Evolutionary conservation across 1,284 basidiomycete species (phyloP).

Genomic region (Trichosporon coremiiforme): DNA sequence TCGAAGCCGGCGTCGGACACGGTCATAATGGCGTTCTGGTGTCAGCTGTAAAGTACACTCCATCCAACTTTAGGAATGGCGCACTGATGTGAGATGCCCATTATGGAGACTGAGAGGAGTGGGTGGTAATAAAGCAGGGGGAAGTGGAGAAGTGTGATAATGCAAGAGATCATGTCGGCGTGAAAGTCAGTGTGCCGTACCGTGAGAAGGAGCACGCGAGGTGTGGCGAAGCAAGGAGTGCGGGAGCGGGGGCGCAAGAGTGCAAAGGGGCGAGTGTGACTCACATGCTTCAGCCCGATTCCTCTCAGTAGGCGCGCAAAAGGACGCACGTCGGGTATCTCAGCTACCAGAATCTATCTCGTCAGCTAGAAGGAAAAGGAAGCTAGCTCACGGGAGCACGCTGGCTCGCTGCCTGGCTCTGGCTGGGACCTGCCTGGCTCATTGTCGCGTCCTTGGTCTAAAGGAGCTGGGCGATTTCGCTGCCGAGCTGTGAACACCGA

Average conservation of each 20-base stretch:
- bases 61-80: no score
- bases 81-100: no score
- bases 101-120: no score
- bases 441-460: neutral
- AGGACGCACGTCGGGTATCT: slow-evolving; percentile 74
- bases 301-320: slow-evolving; percentile 73
- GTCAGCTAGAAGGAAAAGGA: neutral
- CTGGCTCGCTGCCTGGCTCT: neutral
- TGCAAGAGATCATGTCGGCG: neutral
- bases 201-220: neutral
- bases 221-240: neutral
- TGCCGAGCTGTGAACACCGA: no score
- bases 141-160: neutral
- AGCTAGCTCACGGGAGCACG: neutral
- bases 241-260: neutral
- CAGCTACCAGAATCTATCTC: slow-evolving; percentile 71
- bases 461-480: no score
- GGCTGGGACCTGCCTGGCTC: neutral
- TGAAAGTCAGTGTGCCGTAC: neutral
- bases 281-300: slow-evolving; percentile 72
- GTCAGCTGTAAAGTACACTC: no score
- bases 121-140: neutral
- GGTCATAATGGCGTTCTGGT: slow-evolving; percentile 74
- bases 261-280: slow-evolving; percentile 18
- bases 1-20: slow-evolving; percentile 71